A percentile compares a stretch with the other conserved stretches of the same genome.
Conservation (phyloP, 176 grass and related monocot genomes). For the Hordeum vulgare region MorexV3_pseudomolecules_assembly NC_058521.1:593379108-593379607, state of each 20-base stretch:
- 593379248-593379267: slow-evolving; percentile 68
- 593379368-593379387: slow-evolving; percentile 49
- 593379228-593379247: slow-evolving; percentile 29
- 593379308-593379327: slow-evolving; percentile 31
- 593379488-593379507: slow-evolving; percentile 52
- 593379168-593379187: slow-evolving; percentile 41
- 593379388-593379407: slow-evolving; percentile 46
- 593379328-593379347: slow-evolving; percentile 63
- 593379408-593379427: slow-evolving; percentile 79
- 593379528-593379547: slow-evolving; percentile 90
- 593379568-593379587: slow-evolving; percentile 36
- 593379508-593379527: slow-evolving; percentile 67
- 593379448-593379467: slow-evolving; percentile 67
- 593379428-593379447: slow-evolving; percentile 91
- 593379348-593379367: slow-evolving; percentile 59
- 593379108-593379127: slow-evolving; percentile 19
- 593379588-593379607: slow-evolving; percentile 58
- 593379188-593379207: slow-evolving; percentile 52
- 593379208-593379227: slow-evolving; percentile 42
- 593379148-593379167: slow-evolving; percentile 33
- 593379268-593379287: slow-evolving; percentile 90
- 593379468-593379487: slow-evolving; percentile 91
- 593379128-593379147: slow-evolving; percentile 45
- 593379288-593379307: slow-evolving; percentile 63
- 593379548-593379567: slow-evolving; percentile 71